These are phyloP conservation scores for Castanea crenata DNA, from an alignment of 306 rosid species.

Conservation along the genomic window DNA sequence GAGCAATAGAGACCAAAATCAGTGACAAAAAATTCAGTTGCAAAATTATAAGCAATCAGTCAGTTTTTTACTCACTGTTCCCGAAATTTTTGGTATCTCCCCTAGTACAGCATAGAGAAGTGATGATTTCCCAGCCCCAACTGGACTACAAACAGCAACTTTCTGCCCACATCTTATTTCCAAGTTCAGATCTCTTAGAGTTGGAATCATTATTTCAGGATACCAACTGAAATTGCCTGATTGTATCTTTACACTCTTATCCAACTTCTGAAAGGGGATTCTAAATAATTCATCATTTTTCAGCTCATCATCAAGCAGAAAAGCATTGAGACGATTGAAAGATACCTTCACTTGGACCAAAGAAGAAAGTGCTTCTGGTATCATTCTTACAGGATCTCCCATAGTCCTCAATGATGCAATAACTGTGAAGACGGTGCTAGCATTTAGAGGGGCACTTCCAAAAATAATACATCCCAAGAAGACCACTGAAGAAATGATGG, in stretches of 20 bases:
- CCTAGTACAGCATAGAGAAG: constrained; percentile 44
- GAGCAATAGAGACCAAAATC: not conserved
- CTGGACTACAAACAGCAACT: constrained; percentile 52
- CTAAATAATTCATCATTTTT: constrained; percentile 12
- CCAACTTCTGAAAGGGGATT: not conserved
- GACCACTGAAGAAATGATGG: constrained; percentile 37
- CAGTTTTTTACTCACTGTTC: constrained; percentile 36
- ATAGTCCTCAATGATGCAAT: constrained; percentile 43
- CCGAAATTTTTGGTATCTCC: constrained; percentile 49
- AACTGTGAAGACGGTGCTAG: constrained; percentile 55
- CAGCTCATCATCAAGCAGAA: constrained; percentile 51
- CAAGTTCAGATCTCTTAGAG: constrained; percentile 35
- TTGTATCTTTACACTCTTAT: constrained; percentile 22
- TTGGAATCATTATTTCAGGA: constrained; percentile 19
- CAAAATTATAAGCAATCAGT: not conserved
- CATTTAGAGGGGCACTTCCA: constrained; percentile 44
- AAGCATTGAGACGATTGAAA: constrained; percentile 39
- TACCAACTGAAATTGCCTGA: constrained; percentile 45
- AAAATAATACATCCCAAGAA: constrained; percentile 39
- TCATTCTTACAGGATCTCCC: constrained; percentile 53
- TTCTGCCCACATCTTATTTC: constrained; percentile 35
- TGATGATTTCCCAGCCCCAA: constrained; percentile 55
- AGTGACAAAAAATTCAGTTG: not conserved
- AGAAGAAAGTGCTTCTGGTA: constrained; percentile 48
- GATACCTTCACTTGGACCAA: constrained; percentile 58